Percentiles rank a stretch among this genome's conserved stretches.
These are phyloP conservation scores for Phytophthora parvispora DNA, from an alignment of 352 stramenopile genomes.

Conservation along the genomic window DNA sequence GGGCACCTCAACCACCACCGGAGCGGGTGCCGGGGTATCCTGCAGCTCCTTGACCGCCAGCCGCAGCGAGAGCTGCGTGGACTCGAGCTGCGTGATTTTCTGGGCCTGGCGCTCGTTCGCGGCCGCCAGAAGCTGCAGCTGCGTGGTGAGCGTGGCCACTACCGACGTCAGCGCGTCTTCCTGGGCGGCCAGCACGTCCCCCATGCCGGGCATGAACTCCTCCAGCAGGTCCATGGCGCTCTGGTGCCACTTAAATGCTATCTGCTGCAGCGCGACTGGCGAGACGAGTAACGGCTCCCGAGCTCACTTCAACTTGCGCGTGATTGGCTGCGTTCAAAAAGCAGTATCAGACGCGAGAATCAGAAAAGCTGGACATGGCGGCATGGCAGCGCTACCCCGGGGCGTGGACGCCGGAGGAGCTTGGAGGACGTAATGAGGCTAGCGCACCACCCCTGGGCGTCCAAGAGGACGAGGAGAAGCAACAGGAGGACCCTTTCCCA, in stretches of 20 bases:
- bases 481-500: not conserved
- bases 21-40: slow-evolving; percentile 13
- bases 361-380: slow-evolving; percentile 11
- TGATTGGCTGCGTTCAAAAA: slow-evolving; percentile 3
- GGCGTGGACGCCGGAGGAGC: not conserved
- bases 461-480: slow-evolving; percentile 7
- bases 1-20: slow-evolving; percentile 33
- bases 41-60: slow-evolving; percentile 36
- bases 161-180: slow-evolving; percentile 67
- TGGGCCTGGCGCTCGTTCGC: slow-evolving; percentile 44
- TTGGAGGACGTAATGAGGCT: not conserved
- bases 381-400: slow-evolving; percentile 30
- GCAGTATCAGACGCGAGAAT: not conserved
- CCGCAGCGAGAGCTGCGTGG: slow-evolving; percentile 36
- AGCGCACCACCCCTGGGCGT: slow-evolving; percentile 16
- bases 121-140: slow-evolving; percentile 58
- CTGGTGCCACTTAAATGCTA: no score
- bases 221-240: slow-evolving; percentile 66
- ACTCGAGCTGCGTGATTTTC: slow-evolving; percentile 49
- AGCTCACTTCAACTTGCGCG: slow-evolving; percentile 4
- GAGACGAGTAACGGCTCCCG: not conserved
- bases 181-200: slow-evolving; percentile 66
- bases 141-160: slow-evolving; percentile 57
- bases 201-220: slow-evolving; percentile 74
- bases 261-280: not conserved